Evolutionary conservation across 2,329 filamentous ascomycete genomes (phyloP).

Genomic region (Fusarium coicis): DNA sequence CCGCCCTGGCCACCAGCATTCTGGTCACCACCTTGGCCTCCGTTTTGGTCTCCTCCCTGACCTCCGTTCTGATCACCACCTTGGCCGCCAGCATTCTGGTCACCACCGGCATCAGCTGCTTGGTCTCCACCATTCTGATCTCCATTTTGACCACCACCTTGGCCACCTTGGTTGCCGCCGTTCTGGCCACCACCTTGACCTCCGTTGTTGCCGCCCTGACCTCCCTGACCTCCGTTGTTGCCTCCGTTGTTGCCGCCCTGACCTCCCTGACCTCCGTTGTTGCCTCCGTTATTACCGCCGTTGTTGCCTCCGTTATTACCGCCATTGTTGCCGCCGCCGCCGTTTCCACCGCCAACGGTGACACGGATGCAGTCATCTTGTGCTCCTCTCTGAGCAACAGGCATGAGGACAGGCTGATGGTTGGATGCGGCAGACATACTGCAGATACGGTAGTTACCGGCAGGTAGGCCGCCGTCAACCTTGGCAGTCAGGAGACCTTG

Average conservation of each 20-base stretch:
- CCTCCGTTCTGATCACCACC: conserved; percentile 18
- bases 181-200: neutral
- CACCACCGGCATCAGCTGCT: neutral
- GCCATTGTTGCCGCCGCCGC: conserved; percentile 28
- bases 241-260: neutral
- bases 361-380: conserved; percentile 74
- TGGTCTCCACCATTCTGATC: conserved; percentile 1
- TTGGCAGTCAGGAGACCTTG: conserved; percentile 63
- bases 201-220: neutral
- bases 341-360: conserved; percentile 56
- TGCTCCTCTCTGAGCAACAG: conserved; percentile 72
- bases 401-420: conserved; percentile 74
- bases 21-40: neutral
- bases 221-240: neutral
- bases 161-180: neutral
- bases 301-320: conserved; percentile 20
- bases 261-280: neutral
- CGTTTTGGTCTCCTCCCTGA: conserved; percentile 25
- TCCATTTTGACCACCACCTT: neutral
- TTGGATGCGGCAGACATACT: conserved; percentile 72
- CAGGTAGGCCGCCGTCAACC: conserved; percentile 68
- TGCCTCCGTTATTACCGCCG: neutral
- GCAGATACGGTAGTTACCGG: conserved; percentile 73
- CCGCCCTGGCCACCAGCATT: too few relatives aligned
- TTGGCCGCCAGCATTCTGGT: conserved; percentile 5